Percentiles rank a stretch among this genome's conserved stretches.
These are phyloP conservation scores for Fusarium sp. DNA, from an alignment of 2,329 filamentous ascomycete genomes.

Conservation along the genomic window DNA sequence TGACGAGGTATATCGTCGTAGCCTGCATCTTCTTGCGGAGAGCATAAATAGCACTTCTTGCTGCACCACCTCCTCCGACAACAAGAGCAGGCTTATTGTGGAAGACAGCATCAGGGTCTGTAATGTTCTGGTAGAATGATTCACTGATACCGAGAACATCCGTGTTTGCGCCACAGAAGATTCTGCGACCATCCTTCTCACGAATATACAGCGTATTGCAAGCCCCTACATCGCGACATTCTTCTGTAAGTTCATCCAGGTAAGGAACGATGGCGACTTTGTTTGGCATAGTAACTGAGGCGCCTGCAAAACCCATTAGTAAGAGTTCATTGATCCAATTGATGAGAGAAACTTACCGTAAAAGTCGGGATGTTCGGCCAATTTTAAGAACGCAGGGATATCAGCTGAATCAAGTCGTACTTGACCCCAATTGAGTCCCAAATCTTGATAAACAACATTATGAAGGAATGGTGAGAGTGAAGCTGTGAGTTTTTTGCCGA, in stretches of 20 bases:
- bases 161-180: conserved; percentile 81
- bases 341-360: conserved; percentile 61
- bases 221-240: conserved; percentile 78
- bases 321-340: not conserved
- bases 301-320: conserved; percentile 55
- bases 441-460: conserved; percentile 62
- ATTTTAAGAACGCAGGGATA: conserved; percentile 59
- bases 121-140: conserved; percentile 70
- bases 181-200: conserved; percentile 58
- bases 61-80: conserved; percentile 81
- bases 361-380: conserved; percentile 68
- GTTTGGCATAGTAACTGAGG: conserved; percentile 85
- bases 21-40: conserved; percentile 76
- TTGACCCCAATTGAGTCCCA: conserved; percentile 64
- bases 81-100: conserved; percentile 74
- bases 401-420: conserved; percentile 63
- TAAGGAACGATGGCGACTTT: conserved; percentile 80
- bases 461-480: conserved; percentile 68
- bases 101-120: conserved; percentile 58
- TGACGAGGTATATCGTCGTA: conserved; percentile 78
- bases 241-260: conserved; percentile 77
- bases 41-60: conserved; percentile 81
- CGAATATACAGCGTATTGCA: conserved; percentile 82
- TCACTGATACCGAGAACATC: conserved; percentile 83
- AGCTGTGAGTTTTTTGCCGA: conserved; percentile 66